Percentiles rank a stretch among this genome's conserved stretches.
phyloP scores from a whole-genome alignment of 352 stramenopile species.

The Globisporangium ultimum region DNA sequence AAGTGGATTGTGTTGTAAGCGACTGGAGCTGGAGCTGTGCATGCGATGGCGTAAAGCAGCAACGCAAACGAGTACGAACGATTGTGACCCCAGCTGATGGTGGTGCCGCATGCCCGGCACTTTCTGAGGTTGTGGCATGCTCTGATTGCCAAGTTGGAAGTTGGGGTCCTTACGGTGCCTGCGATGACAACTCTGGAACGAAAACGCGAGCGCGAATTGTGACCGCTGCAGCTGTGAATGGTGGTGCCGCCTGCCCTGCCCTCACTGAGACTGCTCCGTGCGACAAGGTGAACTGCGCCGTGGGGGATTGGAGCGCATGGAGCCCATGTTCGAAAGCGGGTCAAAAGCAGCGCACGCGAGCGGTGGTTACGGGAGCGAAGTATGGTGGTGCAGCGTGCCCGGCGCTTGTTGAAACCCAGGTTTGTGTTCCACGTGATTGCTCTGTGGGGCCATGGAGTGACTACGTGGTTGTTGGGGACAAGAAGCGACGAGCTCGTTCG shows the following conservation, averaged over 20 bases:
- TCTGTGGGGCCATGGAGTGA: constrained; percentile 17
- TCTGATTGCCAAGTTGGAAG: constrained; percentile 23
- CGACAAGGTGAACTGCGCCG: constrained; percentile 51
- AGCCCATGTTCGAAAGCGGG: constrained; percentile 16
- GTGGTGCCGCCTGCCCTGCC: constrained; percentile 30
- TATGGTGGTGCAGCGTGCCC: constrained; percentile 24
- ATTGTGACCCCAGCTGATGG: constrained; percentile 34
- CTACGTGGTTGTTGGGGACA: constrained; percentile 16
- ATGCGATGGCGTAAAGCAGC: constrained; percentile 32
- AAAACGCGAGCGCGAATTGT: constrained; percentile 34
- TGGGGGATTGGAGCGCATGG: constrained; percentile 49
- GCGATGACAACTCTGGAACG: constrained; percentile 26
- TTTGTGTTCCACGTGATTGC: constrained; percentile 27
- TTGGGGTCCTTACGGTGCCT: constrained; percentile 33
- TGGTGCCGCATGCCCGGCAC: constrained; percentile 29
- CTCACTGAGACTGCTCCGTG: constrained; percentile 28
- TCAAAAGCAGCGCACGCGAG: constrained; percentile 17
- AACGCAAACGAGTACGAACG: constrained; percentile 23
- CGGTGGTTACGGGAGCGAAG: constrained; percentile 13
- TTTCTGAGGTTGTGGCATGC: constrained; percentile 40
- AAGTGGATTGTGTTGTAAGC: constrained; percentile 39
- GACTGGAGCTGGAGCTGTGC: constrained; percentile 32
- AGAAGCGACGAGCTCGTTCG: constrained; percentile 14
- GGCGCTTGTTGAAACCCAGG: constrained; percentile 13
- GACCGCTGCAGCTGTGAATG: constrained; percentile 22